Evolutionary conservation across 768 basidiomycete genomes (phyloP), one percentile per base, ranked within the genome.

Genomic region (Leccinum uliginosum): DNA sequence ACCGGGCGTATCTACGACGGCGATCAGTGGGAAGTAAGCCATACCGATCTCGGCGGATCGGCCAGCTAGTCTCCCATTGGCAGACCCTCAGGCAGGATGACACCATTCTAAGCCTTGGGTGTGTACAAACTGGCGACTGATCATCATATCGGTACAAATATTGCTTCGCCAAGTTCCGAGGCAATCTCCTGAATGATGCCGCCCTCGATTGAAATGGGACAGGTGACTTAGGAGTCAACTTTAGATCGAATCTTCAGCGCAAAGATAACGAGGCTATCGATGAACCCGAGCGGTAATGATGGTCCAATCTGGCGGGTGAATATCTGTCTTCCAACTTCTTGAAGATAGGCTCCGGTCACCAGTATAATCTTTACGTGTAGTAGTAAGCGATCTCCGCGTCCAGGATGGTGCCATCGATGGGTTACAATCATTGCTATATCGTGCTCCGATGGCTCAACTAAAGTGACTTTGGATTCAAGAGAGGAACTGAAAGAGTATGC

Each of bases 1-100:
- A 60, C 47, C n/a, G 29, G 26, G 26, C 12, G 49, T 30, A 54
- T 34, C 24, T 26, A 23, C 32, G 40, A n/a, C 30, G 38, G 60
- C 60, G 58, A 43, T 23, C n/a, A n/a, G 56, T 12, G 27, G 59
- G 44, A 38, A 35, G 44, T 30, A 38, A 35, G 40, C 24, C 29
- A 50, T 26, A 17, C 21, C 34, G 29, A 49, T 19, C 19, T 29
- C 10, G 11, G 23, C 40, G 40, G 38, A 29, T 38, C 30, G 30
- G 35, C 8, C 8, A 17, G 35, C 35, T 38, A 38, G 38, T 40
- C 17, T 40, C 38, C 38, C 38, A 40, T 40, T 17, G 35, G 35
- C 35, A 38, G 35, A 17, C 38, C 38, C 38, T 19, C 19, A 38
- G 35, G 35, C 15, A 38, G 35, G 17, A 38, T 9, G 17, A 38